Evolutionary conservation across 176 grass and related monocot species (phyloP).

Genomic region (Puya raimondii): DNA sequence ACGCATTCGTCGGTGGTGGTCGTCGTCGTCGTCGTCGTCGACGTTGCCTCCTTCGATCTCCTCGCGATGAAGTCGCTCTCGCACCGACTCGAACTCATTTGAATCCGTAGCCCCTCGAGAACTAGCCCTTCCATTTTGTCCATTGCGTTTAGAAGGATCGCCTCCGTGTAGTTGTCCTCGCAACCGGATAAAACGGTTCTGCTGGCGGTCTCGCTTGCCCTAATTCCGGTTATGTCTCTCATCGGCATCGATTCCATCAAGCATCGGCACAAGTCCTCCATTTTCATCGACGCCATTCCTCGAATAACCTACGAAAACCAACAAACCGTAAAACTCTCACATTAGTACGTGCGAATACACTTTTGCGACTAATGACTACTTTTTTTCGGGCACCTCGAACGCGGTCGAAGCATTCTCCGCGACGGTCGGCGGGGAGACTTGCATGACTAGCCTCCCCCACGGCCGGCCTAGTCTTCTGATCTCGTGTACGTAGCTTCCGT

Average conservation of each 20-base stretch:
- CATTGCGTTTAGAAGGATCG: slow-evolving; percentile 30
- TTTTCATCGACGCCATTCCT: slow-evolving; percentile 31
- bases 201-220: slow-evolving; percentile 4
- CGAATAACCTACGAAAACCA: slow-evolving; percentile 31
- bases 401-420: slow-evolving; percentile 28
- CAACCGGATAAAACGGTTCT: slow-evolving; percentile 5
- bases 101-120: slow-evolving; percentile 53
- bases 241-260: slow-evolving; percentile 39
- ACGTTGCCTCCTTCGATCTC: not conserved
- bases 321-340: not conserved
- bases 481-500: slow-evolving; percentile 43
- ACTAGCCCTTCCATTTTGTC: slow-evolving; percentile 36
- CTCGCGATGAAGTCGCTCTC: too few relatives aligned
- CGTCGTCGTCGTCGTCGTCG: not conserved
- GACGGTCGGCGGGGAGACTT: slow-evolving; percentile 35
- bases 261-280: slow-evolving; percentile 25
- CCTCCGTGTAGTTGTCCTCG: slow-evolving; percentile 31
- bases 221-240: slow-evolving; percentile 25
- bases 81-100: slow-evolving; percentile 20
- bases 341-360: not conserved
- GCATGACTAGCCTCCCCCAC: slow-evolving; percentile 46
- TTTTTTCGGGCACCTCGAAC: slow-evolving; percentile 23
- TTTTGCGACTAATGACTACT: not conserved
- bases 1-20: slow-evolving; percentile 14
- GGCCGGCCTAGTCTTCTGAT: slow-evolving; percentile 25